Conservation (phyloP, 2,329 filamentous ascomycete species). For the Cordyceps fumosorosea region DNA sequence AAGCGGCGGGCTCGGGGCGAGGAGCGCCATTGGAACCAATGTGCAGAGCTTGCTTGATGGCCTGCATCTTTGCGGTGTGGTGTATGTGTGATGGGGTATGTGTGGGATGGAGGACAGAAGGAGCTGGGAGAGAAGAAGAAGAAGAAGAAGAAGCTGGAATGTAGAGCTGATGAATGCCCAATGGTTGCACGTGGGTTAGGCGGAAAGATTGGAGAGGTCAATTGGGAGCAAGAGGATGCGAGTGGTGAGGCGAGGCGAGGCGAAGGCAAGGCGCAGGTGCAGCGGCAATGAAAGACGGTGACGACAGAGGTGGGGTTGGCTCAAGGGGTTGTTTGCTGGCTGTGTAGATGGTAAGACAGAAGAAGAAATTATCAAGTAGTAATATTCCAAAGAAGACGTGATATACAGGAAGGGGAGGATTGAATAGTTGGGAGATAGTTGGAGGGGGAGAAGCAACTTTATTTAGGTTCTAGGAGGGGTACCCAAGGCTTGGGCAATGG, state of each 20-base stretch:
- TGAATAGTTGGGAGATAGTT: not conserved
- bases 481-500: not conserved
- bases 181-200: slow-evolving; percentile 4
- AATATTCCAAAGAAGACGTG: not conserved
- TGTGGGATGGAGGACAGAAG: slow-evolving; percentile 2
- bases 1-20: slow-evolving; percentile 50
- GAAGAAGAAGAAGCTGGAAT: no score
- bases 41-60: slow-evolving; percentile 37
- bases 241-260: not conserved
- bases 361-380: not conserved
- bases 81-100: not conserved
- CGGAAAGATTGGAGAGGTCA: not conserved
- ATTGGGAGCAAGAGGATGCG: not conserved
- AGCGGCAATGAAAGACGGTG: not conserved
- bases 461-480: not conserved
- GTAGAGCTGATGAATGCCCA: not conserved
- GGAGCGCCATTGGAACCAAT: slow-evolving; percentile 25
- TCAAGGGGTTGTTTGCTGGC: not conserved
- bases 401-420: not conserved
- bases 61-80: slow-evolving; percentile 32
- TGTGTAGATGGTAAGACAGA: not conserved
- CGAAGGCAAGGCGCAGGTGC: not conserved
- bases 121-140: not conserved
- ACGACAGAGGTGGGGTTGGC: slow-evolving; percentile 8
- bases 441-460: not conserved